phyloP scores from a whole-genome alignment of 108 stramenopile genomes.

The Nitzschia putrida region DNA sequence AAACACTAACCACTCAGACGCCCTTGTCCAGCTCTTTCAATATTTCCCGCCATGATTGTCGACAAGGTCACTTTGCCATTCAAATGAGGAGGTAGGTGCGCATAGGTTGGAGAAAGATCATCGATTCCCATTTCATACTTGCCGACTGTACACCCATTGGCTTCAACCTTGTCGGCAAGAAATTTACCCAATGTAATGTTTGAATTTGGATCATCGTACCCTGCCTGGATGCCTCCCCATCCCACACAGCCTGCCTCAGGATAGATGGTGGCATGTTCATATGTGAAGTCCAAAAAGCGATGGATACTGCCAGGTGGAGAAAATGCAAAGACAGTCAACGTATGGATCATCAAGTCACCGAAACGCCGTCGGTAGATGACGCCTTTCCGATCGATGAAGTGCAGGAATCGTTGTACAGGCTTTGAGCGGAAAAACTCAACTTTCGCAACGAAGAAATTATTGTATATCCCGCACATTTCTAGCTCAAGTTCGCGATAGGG shows the following conservation, averaged over 20 bases:
- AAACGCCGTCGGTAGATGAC: conserved; percentile 67
- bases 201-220: conserved; percentile 49
- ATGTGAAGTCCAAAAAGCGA: conserved; percentile 79
- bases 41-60: conserved; percentile 39
- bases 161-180: conserved; percentile 17
- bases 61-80: conserved; percentile 15
- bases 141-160: conserved; percentile 8
- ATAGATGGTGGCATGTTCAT: conserved; percentile 65
- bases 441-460: conserved; percentile 76
- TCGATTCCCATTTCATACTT: neutral
- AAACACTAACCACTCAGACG: conserved; percentile 6
- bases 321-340: conserved; percentile 64
- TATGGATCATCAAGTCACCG: conserved; percentile 80
- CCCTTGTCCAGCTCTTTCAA: conserved; percentile 33
- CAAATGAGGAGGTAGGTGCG: conserved; percentile 28
- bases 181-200: conserved; percentile 25
- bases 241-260: conserved; percentile 43
- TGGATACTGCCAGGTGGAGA: conserved; percentile 61
- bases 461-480: conserved; percentile 72
- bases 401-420: conserved; percentile 53
- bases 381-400: conserved; percentile 64
- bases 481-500: conserved; percentile 38
- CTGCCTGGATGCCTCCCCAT: conserved; percentile 63
- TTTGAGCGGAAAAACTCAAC: conserved; percentile 51
- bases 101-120: conserved; percentile 41